These are phyloP conservation scores for Meredithiella fracta DNA, from an alignment of 2,329 filamentous ascomycete species.

Conservation along the genomic window DNA sequence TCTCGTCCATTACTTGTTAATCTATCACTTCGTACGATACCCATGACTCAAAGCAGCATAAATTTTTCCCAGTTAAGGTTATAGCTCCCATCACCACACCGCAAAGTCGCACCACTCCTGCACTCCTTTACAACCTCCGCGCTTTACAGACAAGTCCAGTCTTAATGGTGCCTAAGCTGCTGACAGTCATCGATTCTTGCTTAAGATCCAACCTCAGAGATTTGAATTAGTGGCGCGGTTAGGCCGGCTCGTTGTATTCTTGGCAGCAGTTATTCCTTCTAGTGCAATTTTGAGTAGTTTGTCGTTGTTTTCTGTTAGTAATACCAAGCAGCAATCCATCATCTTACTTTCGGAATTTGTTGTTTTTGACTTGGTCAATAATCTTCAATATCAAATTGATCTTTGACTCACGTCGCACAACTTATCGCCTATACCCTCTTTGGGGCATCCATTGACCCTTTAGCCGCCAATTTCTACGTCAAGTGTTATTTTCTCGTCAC, in stretches of 20 bases:
- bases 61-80: not conserved
- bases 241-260: not conserved
- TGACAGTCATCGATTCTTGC: not conserved
- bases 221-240: too few species aligned
- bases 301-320: not conserved
- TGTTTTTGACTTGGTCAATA: not conserved
- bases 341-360: not conserved
- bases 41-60: constrained; percentile 1
- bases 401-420: not conserved
- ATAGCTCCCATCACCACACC: not conserved
- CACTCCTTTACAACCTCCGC: not conserved
- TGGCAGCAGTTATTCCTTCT: not conserved
- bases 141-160: not conserved
- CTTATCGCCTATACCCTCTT: not conserved
- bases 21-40: not conserved
- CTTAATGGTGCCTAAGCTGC: not conserved
- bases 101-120: not conserved
- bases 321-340: not conserved
- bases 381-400: not conserved
- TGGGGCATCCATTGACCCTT: too few species aligned
- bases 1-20: not conserved
- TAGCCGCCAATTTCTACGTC: not conserved
- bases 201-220: too few species aligned
- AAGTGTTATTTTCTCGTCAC: not conserved
- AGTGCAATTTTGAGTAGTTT: not conserved